Conservation (phyloP, 768 basidiomycete genomes). For the Lactarius deliciosus region DNA sequence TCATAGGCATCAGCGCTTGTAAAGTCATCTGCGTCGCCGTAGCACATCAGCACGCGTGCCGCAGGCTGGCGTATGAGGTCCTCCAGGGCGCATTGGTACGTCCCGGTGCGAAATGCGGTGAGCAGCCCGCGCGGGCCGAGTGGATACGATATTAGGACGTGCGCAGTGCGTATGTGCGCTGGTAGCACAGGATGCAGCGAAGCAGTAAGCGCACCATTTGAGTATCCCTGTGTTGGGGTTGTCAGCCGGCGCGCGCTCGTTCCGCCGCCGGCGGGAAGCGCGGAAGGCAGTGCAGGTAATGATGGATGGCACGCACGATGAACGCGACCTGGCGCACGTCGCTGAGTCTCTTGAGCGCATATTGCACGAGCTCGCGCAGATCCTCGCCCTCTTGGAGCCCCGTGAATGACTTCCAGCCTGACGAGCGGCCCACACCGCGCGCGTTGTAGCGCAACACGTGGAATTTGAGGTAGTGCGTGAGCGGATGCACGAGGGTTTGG, state of each 20-base stretch:
- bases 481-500: conserved; percentile 39
- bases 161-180: conserved; percentile 52
- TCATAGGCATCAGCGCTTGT: conserved; percentile 56
- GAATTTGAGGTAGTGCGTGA: conserved; percentile 48
- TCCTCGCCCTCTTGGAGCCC: conserved; percentile 71
- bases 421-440: conserved; percentile 72
- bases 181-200: conserved; percentile 61
- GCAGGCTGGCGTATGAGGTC: conserved; percentile 47
- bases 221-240: conserved; percentile 62
- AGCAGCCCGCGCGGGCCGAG: conserved; percentile 64
- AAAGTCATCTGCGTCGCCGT: conserved; percentile 72
- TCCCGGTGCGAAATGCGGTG: conserved; percentile 61
- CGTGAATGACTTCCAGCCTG: conserved; percentile 71
- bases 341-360: conserved; percentile 46
- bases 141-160: conserved; percentile 77
- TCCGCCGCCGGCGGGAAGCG: neutral
- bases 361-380: conserved; percentile 58
- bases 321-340: conserved; percentile 54
- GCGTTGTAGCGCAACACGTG: conserved; percentile 73
- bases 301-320: conserved; percentile 46
- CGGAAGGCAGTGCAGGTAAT: neutral
- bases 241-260: neutral
- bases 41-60: conserved; percentile 59
- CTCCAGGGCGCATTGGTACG: conserved; percentile 53
- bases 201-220: conserved; percentile 72